phyloP scores from a whole-genome alignment of 257 asterid species.

The Euphrasia confusa region DNA sequence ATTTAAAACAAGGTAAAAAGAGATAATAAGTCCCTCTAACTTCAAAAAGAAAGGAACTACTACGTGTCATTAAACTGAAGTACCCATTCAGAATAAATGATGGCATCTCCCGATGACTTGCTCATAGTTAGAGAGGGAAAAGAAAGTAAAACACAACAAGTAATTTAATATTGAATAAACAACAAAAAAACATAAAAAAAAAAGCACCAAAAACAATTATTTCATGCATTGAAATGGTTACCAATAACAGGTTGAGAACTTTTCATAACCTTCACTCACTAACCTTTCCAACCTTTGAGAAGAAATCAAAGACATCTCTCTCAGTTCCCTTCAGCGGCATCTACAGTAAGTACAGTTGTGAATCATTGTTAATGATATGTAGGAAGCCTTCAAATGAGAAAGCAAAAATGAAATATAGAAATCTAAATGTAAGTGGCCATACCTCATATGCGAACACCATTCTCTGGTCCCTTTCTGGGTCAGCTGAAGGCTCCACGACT shows the following conservation, averaged over 20 bases:
- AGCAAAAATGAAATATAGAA: background rate
- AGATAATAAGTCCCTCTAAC: background rate
- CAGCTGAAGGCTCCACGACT: slow-evolving; percentile 91
- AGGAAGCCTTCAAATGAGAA: background rate
- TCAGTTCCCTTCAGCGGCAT: slow-evolving; percentile 99
- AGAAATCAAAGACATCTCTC: slow-evolving; percentile 94
- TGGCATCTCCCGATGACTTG: slow-evolving; percentile 12
- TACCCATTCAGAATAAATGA: background rate
- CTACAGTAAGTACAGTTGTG: slow-evolving; percentile 37
- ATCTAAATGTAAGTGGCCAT: slow-evolving; percentile 5
- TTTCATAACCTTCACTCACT: slow-evolving; percentile 18
- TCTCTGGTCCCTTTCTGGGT: slow-evolving; percentile 99
- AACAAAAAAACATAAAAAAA: background rate
- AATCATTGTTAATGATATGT: slow-evolving; percentile 13
- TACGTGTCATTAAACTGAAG: background rate
- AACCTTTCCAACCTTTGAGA: slow-evolving; percentile 98
- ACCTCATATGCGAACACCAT: slow-evolving; percentile 99
- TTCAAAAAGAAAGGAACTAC: background rate
- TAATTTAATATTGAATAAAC: background rate
- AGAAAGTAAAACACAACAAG: background rate
- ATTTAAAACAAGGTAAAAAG: slow-evolving; percentile 5
- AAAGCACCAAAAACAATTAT: background rate
- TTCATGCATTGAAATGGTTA: background rate
- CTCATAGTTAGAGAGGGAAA: background rate
- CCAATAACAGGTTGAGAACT: background rate